Evolutionary conservation across 441 rosid species (phyloP), one percentile per base, ranked within the genome.

Genomic region (Flueggea neowawraea): DNA sequence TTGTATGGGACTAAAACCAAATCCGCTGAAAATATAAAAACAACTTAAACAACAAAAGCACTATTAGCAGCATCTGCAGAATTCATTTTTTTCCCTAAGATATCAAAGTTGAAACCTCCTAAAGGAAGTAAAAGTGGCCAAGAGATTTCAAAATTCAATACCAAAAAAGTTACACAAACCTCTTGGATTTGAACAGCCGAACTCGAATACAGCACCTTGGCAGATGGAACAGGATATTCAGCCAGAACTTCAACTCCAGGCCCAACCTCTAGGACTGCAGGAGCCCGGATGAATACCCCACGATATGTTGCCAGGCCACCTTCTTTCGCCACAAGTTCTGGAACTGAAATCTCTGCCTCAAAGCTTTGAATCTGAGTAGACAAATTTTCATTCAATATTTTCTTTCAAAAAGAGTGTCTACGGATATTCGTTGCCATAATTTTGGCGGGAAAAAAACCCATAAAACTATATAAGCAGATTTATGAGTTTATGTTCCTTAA

Each of bases 231-330:
- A 16, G 87, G 86, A 75, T 79, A 91, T 64, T 80, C 84, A 6
- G 96, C 97, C 61, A 94, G 75, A 66, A 91, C 97, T 75, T 90
- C 88, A 61, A 93, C 97, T 44, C 70, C 88, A 55, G 90, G 90
- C 41, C 97, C 96, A 12, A 81, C 89, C 62, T 89, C 94, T 52
- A 91, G 77, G 64, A 94, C 75, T 17, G 99, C 99, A 50, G 98
- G 97, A 75, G 99, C 97, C 49, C 96, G 96, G 41, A 94, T 94
- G 70, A 89, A 91, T 69, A 94, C 85, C 67, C 91, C 99, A 6
- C 94, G 89, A 64, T 70, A 94, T 48, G 90, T 91, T 67, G 85
- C 89, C 14, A 90, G 79, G 22, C 96, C 96, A 54, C 99, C 96
- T 80, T 94, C 99, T 71, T 78, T 69, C 65, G 91, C 72, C 45